A percentile compares a stretch with the other conserved stretches of the same genome.
Conservation (phyloP, 2,329 filamentous ascomycete species). For the Calycina herbarum region DNA sequence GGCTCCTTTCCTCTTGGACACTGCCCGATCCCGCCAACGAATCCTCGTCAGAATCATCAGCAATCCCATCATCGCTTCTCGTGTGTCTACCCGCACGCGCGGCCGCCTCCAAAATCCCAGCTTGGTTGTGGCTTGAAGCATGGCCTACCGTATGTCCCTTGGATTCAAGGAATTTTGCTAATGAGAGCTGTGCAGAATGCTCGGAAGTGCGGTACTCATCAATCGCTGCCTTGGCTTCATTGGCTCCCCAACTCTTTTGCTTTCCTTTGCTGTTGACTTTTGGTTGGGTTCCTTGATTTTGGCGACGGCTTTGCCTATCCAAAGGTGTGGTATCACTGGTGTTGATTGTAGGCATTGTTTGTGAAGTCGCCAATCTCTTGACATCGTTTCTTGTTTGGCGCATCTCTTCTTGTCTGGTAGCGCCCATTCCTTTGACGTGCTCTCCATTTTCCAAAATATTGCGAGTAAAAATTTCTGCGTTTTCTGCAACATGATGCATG, state of each 20-base stretch:
- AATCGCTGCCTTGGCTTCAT: constrained; percentile 1
- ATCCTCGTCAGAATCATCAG: neutral
- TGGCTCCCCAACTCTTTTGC: neutral
- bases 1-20: neutral
- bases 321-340: neutral
- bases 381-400: neutral
- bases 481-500: neutral
- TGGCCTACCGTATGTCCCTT: neutral
- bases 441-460: neutral
- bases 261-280: too few relatives aligned
- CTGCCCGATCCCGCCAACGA: neutral
- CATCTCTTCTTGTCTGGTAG: neutral
- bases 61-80: neutral
- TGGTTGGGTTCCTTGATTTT: neutral
- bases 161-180: neutral
- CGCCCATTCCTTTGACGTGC: neutral
- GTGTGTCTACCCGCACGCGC: neutral
- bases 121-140: neutral
- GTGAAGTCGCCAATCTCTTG: neutral
- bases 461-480: neutral
- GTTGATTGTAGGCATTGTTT: constrained; percentile 1
- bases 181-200: neutral
- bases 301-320: neutral
- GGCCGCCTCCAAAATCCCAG: neutral
- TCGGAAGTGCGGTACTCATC: neutral